Percentiles rank a stretch among this genome's conserved stretches.
phyloP scores from a whole-genome alignment of 139 green algal genomes.

The Mesotaenium endlicherianum region DNA sequence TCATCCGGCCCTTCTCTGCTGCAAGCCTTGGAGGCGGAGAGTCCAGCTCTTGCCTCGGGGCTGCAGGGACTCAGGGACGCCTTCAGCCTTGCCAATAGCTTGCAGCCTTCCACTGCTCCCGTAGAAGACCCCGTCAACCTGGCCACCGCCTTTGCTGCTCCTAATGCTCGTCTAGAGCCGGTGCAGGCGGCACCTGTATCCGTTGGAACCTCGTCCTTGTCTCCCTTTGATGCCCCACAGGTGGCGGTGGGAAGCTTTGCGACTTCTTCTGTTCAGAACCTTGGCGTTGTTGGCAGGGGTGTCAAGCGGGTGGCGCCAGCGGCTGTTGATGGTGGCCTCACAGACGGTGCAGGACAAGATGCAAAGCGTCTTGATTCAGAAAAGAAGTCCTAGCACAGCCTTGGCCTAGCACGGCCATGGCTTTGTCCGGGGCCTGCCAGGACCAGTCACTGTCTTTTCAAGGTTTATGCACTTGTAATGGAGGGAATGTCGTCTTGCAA shows the following conservation, averaged over 20 bases:
- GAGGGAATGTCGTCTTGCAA: too few species aligned
- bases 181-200: neutral
- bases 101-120: neutral
- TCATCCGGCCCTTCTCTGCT: neutral
- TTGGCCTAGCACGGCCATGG: too few species aligned
- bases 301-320: constrained; percentile 10
- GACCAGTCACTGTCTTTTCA: too few species aligned
- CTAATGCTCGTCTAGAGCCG: neutral
- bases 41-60: constrained; percentile 47
- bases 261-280: neutral
- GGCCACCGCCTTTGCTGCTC: neutral
- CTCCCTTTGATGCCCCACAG: constrained; percentile 8
- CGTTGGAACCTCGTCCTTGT: neutral
- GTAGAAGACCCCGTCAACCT: neutral
- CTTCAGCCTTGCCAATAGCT: neutral
- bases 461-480: too few species aligned
- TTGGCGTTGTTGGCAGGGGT: constrained; percentile 9
- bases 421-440: too few species aligned
- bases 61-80: neutral
- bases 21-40: constrained; percentile 40
- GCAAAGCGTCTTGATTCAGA: too few species aligned
- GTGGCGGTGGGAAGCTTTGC: neutral
- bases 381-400: too few species aligned
- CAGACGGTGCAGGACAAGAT: too few species aligned
- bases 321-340: too few species aligned